Conservation (phyloP, 2,329 filamentous ascomycete genomes). For the Colletotrichum somersetense region DNA sequence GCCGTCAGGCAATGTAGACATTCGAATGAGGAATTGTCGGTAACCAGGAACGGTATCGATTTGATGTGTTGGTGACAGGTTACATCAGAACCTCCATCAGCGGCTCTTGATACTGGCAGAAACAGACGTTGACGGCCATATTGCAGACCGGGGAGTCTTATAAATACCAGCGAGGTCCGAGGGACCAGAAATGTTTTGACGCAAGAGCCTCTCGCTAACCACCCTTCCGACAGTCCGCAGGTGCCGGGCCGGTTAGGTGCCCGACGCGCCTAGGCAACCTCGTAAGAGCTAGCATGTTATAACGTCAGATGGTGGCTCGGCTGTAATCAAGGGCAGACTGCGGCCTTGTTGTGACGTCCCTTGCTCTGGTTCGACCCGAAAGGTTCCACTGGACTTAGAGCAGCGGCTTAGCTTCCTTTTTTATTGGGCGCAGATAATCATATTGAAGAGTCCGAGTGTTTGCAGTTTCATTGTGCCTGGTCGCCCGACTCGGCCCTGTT, state of each 20-base stretch:
- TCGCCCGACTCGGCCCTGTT: neutral
- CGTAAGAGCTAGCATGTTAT: neutral
- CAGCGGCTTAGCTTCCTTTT: too few species aligned
- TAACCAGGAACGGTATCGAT: too few species aligned
- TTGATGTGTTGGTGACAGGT: neutral
- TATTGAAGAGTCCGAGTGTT: neutral
- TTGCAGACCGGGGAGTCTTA: neutral
- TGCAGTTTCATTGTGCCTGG: neutral
- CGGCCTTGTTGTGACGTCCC: neutral
- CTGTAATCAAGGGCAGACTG: neutral
- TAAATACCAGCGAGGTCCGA: neutral
- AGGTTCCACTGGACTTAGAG: neutral
- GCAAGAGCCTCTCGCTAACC: neutral
- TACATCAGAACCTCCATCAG: too few species aligned
- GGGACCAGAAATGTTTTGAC: too few species aligned
- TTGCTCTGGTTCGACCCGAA: neutral
- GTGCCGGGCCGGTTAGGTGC: constrained; percentile 9
- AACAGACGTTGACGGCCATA: too few species aligned
- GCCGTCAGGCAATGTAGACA: constrained; percentile 29
- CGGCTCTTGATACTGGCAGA: neutral
- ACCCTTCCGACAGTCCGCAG: constrained; percentile 12
- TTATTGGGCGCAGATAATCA: neutral
- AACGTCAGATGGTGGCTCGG: constrained; percentile 19
- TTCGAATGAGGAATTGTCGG: neutral
- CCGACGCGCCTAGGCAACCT: neutral